Conservation (phyloP, 495 filamentous ascomycete genomes). For the Podospora didyma region DNA sequence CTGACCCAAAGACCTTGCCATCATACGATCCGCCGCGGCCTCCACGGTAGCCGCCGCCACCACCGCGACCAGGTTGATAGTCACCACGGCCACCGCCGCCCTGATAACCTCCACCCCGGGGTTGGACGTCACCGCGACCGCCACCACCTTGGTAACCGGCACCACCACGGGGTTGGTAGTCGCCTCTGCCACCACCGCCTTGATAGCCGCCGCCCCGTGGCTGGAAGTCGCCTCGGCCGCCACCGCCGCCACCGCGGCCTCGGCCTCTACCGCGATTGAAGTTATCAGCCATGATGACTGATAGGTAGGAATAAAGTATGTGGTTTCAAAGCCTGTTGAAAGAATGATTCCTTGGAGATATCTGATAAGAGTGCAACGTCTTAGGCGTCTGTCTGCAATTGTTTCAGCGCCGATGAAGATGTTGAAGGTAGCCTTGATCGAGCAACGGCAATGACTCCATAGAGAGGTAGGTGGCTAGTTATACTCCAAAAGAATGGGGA, state of each 20-base stretch:
- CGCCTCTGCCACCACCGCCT: not conserved
- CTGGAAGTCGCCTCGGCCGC: not conserved
- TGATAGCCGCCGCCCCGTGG: no score
- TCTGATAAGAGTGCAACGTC: no score
- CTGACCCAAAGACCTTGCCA: slow-evolving; percentile 33
- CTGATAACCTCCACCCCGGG: not conserved
- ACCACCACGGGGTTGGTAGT: not conserved
- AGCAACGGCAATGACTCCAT: no score
- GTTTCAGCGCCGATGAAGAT: no score
- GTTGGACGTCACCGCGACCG: slow-evolving; percentile 15
- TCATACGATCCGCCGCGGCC: slow-evolving; percentile 24
- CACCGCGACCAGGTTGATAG: slow-evolving; percentile 10
- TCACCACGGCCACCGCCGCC: slow-evolving; percentile 22
- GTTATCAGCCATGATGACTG: slow-evolving; percentile 9
- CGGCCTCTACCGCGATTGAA: slow-evolving; percentile 10
- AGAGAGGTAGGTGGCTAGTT: no score
- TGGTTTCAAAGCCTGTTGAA: no score
- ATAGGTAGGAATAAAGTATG: no score
- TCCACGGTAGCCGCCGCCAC: slow-evolving; percentile 24
- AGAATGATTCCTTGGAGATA: no score
- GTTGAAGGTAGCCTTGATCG: no score
- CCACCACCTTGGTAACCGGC: slow-evolving; percentile 11
- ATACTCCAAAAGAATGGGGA: no score
- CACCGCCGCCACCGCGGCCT: slow-evolving; percentile 3
- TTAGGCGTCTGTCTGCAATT: no score